Base-by-base conservation (phyloP, 73 alveolate genomes). In the Blepharisma japonicum region DNA sequence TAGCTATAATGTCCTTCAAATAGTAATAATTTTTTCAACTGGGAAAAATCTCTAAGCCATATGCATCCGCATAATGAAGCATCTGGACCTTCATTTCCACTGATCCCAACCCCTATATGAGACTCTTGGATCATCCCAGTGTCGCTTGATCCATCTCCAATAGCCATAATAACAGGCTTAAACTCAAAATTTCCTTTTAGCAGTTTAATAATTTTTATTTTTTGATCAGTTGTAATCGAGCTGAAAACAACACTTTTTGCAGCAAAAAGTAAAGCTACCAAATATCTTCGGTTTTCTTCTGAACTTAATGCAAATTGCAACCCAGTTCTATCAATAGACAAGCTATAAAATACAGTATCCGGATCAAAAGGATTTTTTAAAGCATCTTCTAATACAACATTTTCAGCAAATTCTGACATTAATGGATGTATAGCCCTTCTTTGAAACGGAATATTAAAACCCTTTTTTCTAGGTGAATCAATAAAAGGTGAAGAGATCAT, bases 81-180 rank as follows among this genome's bases (percentile, higher is more conserved):
- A 2, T 61, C 74, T 25, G 46, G 18, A 2, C 74, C 74, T 18
- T 61, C 74, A 8, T 61, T 61, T 61, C 74, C 74, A 14, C 23
- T 11, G 5, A 61, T 61, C 2, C 49, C 74, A 25, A 61, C 47
- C 23, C 74, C 74, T 14, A 61, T 61, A 61, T 61, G 47, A 2
- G 74, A 14, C 11, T 18, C 74, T 5, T 25, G 74, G 14, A 61
- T 61, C 74, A 61, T 61, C 4, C 74, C 74, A 61, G 23, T 25
- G 23, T 61, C 74, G 5, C 74, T 61, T 14, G 47, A 8, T 25
- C 74, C 74, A 61, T 61, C 74, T 18, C 74, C 74, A 25, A 61
- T 39, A 61, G 49, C 14, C 46, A 61, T 18, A 25, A 61, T 39
- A 20, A 61, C 39, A 61, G 74, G 74, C 14, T 39, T 61, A 25